phyloP scores from a whole-genome alignment of 768 basidiomycete species.

The Russula griseocarnosa region DNA sequence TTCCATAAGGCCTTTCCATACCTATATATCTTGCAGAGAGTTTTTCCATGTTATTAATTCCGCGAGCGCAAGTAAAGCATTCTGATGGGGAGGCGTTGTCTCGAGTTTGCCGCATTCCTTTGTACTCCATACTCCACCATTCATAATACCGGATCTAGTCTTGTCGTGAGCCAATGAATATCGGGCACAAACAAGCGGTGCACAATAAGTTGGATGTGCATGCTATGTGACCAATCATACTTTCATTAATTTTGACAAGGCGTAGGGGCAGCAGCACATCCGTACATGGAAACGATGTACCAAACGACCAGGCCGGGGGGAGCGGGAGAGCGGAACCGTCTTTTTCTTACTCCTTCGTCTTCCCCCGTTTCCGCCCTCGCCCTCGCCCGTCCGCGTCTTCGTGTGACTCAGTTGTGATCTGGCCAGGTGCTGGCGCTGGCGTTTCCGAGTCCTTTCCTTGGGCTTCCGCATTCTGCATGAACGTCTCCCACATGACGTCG shows the following conservation, averaged over 20 bases:
- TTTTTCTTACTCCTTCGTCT: slow-evolving; percentile 22
- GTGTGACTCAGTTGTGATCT: slow-evolving; percentile 16
- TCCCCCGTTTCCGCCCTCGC: slow-evolving; percentile 25
- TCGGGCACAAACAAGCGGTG: slow-evolving; percentile 7
- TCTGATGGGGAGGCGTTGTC: slow-evolving; percentile 2
- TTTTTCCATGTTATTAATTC: not conserved
- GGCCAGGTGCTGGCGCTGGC: slow-evolving; percentile 6
- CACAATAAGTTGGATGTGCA: slow-evolving; percentile 5
- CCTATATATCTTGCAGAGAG: not conserved
- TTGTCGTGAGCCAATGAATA: not conserved
- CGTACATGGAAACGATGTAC: slow-evolving; percentile 5
- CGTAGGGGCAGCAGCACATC: not conserved
- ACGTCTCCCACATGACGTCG: slow-evolving; percentile 87
- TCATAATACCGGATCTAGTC: slow-evolving; percentile 16
- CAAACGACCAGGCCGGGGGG: not conserved
- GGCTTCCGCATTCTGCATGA: slow-evolving; percentile 62
- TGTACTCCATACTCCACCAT: not conserved
- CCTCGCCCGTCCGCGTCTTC: slow-evolving; percentile 11
- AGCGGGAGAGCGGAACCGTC: not conserved
- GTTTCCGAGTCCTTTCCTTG: slow-evolving; percentile 33
- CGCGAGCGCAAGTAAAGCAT: not conserved
- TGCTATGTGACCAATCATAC: slow-evolving; percentile 6
- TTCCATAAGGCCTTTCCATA: slow-evolving; percentile 13
- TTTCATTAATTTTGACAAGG: slow-evolving; percentile 18
- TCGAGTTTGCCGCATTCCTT: not conserved